phyloP scores from a whole-genome alignment of 129 eudicot species.

The Ambrosia trifida region DNA sequence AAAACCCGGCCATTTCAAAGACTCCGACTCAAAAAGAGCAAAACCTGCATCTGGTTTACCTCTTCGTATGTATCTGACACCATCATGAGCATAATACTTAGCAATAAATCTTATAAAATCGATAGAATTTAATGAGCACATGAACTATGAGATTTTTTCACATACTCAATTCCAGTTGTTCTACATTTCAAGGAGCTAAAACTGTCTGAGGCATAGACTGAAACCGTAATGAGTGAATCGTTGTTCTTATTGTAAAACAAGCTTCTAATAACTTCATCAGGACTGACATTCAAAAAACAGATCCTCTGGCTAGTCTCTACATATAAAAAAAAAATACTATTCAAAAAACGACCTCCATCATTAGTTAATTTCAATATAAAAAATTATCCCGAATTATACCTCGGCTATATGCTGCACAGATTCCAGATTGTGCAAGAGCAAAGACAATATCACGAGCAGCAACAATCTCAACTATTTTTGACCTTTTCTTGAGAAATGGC shows the following conservation, averaged over 20 bases:
- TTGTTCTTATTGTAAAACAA: constrained; percentile 93
- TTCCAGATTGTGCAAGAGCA: constrained; percentile 98
- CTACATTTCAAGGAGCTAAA: constrained; percentile 95
- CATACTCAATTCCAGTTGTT: constrained; percentile 95
- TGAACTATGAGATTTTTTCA: constrained; percentile 21
- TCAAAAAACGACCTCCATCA: not conserved
- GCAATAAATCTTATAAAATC: not conserved
- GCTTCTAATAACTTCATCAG: constrained; percentile 96
- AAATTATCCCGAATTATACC: constrained; percentile 39
- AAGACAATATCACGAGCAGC: constrained; percentile 97
- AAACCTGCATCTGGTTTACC: constrained; percentile 97
- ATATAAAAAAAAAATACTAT: constrained; percentile 30
- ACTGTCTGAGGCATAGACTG: constrained; percentile 94
- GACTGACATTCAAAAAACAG: constrained; percentile 89
- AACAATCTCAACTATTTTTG: constrained; percentile 89
- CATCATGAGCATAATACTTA: not conserved
- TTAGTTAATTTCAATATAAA: constrained; percentile 1
- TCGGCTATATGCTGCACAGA: constrained; percentile 98
- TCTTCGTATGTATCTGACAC: constrained; percentile 69
- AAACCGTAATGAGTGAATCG: constrained; percentile 94
- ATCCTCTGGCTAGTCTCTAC: constrained; percentile 93
- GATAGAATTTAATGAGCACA: not conserved
- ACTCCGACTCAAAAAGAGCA: constrained; percentile 91
- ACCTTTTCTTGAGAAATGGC: constrained; percentile 78
- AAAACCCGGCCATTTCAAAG: constrained; percentile 98